These are phyloP conservation scores for Alternaria dauci DNA, from an alignment of 2,329 filamentous ascomycete species.

Conservation along the genomic window DNA sequence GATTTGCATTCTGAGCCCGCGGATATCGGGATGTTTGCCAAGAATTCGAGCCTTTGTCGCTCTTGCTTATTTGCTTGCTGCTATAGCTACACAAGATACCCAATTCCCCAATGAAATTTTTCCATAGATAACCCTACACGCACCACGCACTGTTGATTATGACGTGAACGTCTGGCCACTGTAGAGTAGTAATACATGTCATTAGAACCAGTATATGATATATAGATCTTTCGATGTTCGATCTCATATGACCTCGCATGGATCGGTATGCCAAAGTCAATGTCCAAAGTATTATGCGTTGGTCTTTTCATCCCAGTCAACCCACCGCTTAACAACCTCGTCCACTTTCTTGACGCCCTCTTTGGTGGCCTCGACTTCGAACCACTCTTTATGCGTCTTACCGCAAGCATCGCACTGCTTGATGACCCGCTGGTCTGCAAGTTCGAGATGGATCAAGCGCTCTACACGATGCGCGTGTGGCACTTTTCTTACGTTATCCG, in stretches of 20 bases:
- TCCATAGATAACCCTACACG: neutral
- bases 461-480: constrained; percentile 89
- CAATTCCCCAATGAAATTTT: constrained; percentile 34
- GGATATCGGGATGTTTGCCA: constrained; percentile 4
- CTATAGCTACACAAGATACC: constrained; percentile 43
- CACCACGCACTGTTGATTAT: neutral
- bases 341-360: constrained; percentile 74
- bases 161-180: neutral
- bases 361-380: constrained; percentile 80
- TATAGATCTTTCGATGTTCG: neutral
- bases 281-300: constrained; percentile 12
- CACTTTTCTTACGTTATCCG: constrained; percentile 68
- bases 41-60: constrained; percentile 13
- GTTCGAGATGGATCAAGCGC: constrained; percentile 86
- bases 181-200: neutral
- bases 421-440: constrained; percentile 68
- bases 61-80: constrained; percentile 21
- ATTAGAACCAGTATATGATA: neutral
- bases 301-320: constrained; percentile 75
- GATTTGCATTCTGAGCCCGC: constrained; percentile 7
- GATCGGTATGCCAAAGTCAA: neutral
- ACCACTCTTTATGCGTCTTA: constrained; percentile 91
- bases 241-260: neutral
- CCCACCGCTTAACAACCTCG: constrained; percentile 83
- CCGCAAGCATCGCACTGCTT: constrained; percentile 79